phyloP scores from a whole-genome alignment of 305 asterid genomes.

The Solanum hybrid region DNA sequence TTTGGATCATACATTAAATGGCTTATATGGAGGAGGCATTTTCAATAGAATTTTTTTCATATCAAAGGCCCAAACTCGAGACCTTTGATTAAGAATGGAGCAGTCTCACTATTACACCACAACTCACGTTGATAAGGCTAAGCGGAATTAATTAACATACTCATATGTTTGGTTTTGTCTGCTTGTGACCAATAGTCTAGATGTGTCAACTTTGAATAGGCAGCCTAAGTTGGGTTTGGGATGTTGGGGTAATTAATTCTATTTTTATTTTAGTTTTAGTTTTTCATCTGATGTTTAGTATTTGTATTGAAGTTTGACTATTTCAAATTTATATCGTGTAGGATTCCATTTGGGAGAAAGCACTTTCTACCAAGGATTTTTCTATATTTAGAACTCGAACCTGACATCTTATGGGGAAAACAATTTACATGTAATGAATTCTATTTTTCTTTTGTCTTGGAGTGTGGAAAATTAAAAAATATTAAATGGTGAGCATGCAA shows the following conservation, averaged over 20 bases:
- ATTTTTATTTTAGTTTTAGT: too few species aligned
- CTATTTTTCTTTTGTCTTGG: background rate
- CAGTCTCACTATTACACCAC: background rate
- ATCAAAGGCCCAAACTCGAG: too few species aligned
- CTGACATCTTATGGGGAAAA: fast-evolving
- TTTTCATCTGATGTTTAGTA: too few species aligned
- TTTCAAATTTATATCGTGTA: fast-evolving
- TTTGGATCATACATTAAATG: too few species aligned
- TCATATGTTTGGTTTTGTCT: background rate
- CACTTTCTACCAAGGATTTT: fast-evolving
- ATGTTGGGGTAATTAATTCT: background rate
- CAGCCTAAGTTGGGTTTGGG: background rate
- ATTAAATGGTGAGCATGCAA: slow-evolving; percentile 15
- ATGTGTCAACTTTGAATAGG: background rate
- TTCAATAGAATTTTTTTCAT: background rate
- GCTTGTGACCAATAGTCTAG: background rate
- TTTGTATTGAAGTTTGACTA: background rate
- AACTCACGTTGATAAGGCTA: background rate
- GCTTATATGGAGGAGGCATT: background rate
- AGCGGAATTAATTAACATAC: background rate
- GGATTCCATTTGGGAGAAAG: background rate
- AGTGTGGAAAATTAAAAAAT: background rate
- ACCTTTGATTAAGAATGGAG: too few species aligned
- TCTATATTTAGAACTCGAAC: background rate
- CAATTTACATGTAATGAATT: too few species aligned